Percentiles rank a stretch among this genome's conserved stretches.
Conservation (phyloP, 2,329 filamentous ascomycete species). For the Fonsecaea pedrosoi region DNA sequence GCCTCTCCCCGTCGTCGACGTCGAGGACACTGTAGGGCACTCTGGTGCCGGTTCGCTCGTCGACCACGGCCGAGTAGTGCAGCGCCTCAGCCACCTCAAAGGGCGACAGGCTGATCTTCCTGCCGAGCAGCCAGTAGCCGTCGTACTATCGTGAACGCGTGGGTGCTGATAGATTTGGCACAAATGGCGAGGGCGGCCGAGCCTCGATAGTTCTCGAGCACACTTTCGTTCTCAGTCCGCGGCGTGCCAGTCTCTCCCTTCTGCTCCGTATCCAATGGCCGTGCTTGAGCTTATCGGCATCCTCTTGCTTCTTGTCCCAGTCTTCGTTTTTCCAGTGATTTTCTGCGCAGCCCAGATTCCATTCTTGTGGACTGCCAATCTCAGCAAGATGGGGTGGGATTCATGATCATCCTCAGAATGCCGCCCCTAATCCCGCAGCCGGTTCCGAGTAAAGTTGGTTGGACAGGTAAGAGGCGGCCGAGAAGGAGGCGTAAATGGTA, state of each 20-base stretch:
- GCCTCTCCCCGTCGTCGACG: background rate
- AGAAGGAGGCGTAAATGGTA: too few species aligned
- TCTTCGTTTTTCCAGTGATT: too few species aligned
- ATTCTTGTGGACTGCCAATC: too few species aligned
- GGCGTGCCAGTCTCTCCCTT: constrained; percentile 35
- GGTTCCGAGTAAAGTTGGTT: too few species aligned
- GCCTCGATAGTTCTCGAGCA: constrained; percentile 37
- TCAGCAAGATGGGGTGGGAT: too few species aligned
- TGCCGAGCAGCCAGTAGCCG: constrained; percentile 40
- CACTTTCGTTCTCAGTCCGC: constrained; percentile 41
- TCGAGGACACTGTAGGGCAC: background rate
- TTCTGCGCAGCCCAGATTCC: too few species aligned
- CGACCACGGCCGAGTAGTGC: background rate
- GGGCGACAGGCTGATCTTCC: constrained; percentile 39
- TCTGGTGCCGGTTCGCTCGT: background rate
- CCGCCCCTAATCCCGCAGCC: too few species aligned
- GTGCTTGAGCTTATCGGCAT: constrained; percentile 18
- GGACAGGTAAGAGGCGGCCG: too few species aligned
- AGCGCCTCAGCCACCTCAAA: constrained; percentile 40
- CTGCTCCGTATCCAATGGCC: constrained; percentile 25
- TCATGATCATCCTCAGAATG: too few species aligned
- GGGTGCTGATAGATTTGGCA: too few species aligned
- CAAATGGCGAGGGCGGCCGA: constrained; percentile 23
- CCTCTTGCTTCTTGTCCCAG: too few species aligned
- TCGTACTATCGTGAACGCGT: constrained; percentile 16